phyloP scores from a whole-genome alignment of 2,329 filamentous ascomycete genomes.

The Lomentospora prolificans region DNA sequence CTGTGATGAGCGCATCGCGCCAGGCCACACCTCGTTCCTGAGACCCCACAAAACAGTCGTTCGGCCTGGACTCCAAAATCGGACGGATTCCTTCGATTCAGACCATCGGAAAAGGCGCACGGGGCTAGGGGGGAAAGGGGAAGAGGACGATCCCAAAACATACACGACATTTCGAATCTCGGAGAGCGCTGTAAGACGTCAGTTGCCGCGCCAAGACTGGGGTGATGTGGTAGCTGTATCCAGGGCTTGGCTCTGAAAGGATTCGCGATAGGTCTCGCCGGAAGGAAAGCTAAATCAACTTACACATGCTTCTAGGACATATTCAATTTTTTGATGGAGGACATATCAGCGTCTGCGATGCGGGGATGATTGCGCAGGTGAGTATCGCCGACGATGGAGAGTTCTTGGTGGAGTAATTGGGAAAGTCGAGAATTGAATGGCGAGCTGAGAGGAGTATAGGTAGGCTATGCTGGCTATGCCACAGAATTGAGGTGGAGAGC shows the following conservation, averaged over 20 bases:
- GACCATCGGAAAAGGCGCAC: not conserved
- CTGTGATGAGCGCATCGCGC: not conserved
- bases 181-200: conserved; percentile 32
- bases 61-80: not conserved
- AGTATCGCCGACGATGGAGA: not conserved
- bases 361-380: not conserved
- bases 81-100: not conserved
- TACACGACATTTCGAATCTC: conserved; percentile 43
- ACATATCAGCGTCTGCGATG: conserved; percentile 8
- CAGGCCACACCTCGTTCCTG: not conserved
- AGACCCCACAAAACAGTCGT: not conserved
- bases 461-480: not conserved
- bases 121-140: not conserved
- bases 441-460: not conserved
- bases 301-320: conserved; percentile 10
- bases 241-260: not conserved
- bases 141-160: conserved; percentile 15
- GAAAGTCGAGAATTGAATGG: not conserved
- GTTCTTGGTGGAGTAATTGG: not conserved
- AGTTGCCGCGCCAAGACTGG: conserved; percentile 17
- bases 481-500: not conserved
- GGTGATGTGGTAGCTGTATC: conserved; percentile 2
- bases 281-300: not conserved
- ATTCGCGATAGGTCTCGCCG: not conserved
- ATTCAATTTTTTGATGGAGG: conserved; percentile 6